Conservation (phyloP, 192 early-diverging fungal genomes). For the Coemansia furcata region DNA sequence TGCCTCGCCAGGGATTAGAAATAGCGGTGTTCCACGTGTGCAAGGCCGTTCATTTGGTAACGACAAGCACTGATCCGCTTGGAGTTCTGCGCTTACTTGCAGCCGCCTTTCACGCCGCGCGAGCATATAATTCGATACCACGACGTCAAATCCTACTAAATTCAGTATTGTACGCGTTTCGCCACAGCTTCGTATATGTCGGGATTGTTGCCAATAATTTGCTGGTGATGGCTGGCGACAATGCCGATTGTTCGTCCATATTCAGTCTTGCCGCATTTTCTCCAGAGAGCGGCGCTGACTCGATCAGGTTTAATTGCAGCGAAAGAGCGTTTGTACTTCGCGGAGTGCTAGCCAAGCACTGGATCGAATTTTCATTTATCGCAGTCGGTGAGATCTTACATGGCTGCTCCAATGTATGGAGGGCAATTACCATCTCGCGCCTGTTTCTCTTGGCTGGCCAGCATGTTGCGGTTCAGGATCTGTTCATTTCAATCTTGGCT, state of each 20-base stretch:
- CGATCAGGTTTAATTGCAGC: neutral
- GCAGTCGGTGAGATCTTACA: neutral
- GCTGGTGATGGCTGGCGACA: neutral
- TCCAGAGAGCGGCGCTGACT: neutral
- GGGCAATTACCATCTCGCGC: neutral
- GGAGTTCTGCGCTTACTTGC: neutral
- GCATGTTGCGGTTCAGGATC: neutral
- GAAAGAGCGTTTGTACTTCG: constrained; percentile 3
- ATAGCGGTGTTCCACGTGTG: neutral
- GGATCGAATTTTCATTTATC: neutral
- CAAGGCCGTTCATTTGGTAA: neutral
- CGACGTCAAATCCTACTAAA: too few species aligned
- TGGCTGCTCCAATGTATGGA: constrained; percentile 12
- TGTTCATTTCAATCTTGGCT: neutral
- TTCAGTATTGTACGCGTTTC: neutral
- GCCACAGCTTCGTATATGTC: neutral
- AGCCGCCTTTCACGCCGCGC: neutral
- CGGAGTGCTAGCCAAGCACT: neutral
- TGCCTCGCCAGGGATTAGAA: neutral
- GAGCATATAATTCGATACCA: neutral
- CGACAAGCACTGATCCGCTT: neutral
- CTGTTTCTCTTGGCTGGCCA: constrained; percentile 11
- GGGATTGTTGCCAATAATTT: neutral
- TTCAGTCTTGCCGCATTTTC: neutral
- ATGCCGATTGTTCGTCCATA: neutral